Evolutionary conservation across 1,139 yeast species (phyloP), one percentile per base, ranked within the genome.

Genomic region (Yamadazyma sp.): DNA sequence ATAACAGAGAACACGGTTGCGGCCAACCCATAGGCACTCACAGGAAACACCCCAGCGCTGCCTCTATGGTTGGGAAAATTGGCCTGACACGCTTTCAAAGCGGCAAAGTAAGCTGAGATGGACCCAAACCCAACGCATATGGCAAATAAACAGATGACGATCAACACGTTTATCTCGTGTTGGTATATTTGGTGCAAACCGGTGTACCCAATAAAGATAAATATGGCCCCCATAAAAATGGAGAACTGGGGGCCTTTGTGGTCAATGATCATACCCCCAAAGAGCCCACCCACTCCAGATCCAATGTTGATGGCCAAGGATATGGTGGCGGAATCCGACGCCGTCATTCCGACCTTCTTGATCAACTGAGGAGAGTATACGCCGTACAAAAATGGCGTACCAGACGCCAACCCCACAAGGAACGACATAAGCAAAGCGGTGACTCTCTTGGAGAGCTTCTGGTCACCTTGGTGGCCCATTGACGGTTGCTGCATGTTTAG

Each of bases 311-410:
- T 63, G 0, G 85, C 78, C 30, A 83, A 61, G 0, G 91, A 77
- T 4, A 85, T 68, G 14, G 77, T 73, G 2, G 88, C 86, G 6
- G 88, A 77, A 46, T 78, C 79, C 0, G 78, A 66, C 0, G 84
- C 74, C 0, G 83, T 73, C 25, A 84, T 66, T 0, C 79, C 75
- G 27, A 84, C 77, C 46, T 70, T 64, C 29, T 69, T 65, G 25
- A 82, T 71, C 46, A 84, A 61, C 54, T 84, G 89, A 2, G 91
- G 91, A 2, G 87, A 79, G 55, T 80, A 85, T 11, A 79, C 78
- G 1, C 91, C 86, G 54, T 80, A 85, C 17, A 83, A 62, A 53
- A 83, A 84, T 0, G 87, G 86, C 1, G 91, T 83, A 0, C 92
- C 91, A 2, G 88, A 58, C 1, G 70, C 75, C 34, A 72, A 47